Base-by-base conservation (phyloP, 306 rosid species). In the Erythrophleum fordii region DNA sequence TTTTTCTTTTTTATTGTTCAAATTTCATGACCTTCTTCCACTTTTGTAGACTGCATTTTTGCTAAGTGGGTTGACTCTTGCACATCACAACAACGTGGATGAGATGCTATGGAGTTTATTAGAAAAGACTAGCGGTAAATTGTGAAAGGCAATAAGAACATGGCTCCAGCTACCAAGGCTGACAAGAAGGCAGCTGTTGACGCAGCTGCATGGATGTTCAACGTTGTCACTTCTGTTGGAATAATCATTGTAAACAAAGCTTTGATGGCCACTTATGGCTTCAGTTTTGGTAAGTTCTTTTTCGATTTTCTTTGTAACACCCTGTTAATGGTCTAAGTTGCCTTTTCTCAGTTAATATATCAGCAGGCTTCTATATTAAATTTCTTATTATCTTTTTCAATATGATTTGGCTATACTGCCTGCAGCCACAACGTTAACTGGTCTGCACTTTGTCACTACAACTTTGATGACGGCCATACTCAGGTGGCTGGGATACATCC, bases 381-480 rank as follows among this genome's bases (percentile, higher is more conserved):
- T 46, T 26, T 28, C 39, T 42, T 59, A 9, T 56, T n/a, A 31
- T 60, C 39, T 46, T 69, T n/a, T 80, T 56, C 69, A 48, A 76
- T 70, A 69, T 55, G 61, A 73, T 59, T 44, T 72, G 51, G 67
- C 82, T 31, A 68, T 80, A 29, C 39, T 79, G 55, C 76, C 60
- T 89, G 91, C 97, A 94, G 98, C 98, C 85, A 94, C 98, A 62
- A 92, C 97, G 6, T 87, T 90, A 77, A 92, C 98, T 20, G 98
- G 98, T 77, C 84, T 89, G 83, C 98, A 94, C 84, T 94, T 94
- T 51, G 87, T 83, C 13, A 92, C 92, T 0, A 94, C 97, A 35
- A 89, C 96, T 61, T 69, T 92, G 82, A 90, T 92, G 98, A 94
- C 93, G 4, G 34, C 37, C 76, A 51, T 90, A 75, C 86, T 94